Percentiles rank a stretch among this genome's conserved stretches.
Conservation (phyloP, 2,329 filamentous ascomycete species). For the Ceratocystis colombiana region DNA sequence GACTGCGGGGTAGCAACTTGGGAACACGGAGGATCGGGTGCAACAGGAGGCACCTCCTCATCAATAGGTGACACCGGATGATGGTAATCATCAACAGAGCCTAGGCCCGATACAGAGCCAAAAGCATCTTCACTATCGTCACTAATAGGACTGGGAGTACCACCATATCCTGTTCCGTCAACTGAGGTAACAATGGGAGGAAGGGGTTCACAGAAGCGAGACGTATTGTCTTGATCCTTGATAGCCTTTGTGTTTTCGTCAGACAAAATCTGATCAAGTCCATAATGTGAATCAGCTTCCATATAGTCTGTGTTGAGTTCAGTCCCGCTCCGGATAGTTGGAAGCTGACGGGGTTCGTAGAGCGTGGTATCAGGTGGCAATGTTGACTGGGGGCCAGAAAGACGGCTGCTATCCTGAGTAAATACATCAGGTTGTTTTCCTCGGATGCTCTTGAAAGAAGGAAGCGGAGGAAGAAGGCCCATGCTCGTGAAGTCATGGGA, state of each 20-base stretch:
- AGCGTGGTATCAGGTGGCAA: constrained; percentile 30
- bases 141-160: constrained; percentile 25
- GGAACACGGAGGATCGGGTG: background rate
- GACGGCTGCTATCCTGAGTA: background rate
- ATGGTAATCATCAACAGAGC: constrained; percentile 19
- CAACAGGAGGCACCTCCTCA: constrained; percentile 11
- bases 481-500: constrained; percentile 21
- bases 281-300: constrained; percentile 29
- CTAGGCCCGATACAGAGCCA: constrained; percentile 19
- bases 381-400: constrained; percentile 28
- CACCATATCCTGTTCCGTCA: constrained; percentile 50
- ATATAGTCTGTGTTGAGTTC: constrained; percentile 28
- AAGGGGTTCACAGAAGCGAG: constrained; percentile 52
- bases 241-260: constrained; percentile 15
- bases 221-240: constrained; percentile 42
- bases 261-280: constrained; percentile 12
- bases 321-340: constrained; percentile 26
- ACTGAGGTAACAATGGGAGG: constrained; percentile 61
- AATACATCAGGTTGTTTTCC: background rate
- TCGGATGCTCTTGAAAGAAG: constrained; percentile 2
- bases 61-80: constrained; percentile 24
- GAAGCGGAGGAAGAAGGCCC: constrained; percentile 16
- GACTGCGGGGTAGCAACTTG: background rate
- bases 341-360: constrained; percentile 20
- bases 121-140: constrained; percentile 31